Percentiles rank a stretch among this genome's conserved stretches.
phyloP scores from a whole-genome alignment of 225 moss, liverwort and hornwort species.

The Neckera pumila region DNA sequence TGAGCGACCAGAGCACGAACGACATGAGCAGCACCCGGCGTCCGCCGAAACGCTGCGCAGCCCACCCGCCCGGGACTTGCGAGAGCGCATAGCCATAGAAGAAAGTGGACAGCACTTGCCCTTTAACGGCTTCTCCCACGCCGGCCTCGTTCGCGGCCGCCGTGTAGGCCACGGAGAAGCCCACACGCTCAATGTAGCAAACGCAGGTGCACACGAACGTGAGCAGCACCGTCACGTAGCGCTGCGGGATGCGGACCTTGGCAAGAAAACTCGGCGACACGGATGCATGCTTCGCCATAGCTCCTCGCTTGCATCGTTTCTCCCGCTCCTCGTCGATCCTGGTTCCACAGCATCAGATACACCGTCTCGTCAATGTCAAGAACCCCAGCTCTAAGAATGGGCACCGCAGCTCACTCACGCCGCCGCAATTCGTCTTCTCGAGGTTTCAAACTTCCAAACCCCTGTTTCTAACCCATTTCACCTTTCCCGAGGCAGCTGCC shows the following conservation, averaged over 20 bases:
- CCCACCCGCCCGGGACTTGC: slow-evolving; percentile 97
- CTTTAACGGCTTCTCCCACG: slow-evolving; percentile 80
- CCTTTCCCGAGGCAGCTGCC: background rate
- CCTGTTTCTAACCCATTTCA: background rate
- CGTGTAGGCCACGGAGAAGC: slow-evolving; percentile 92
- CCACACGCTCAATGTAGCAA: slow-evolving; percentile 96
- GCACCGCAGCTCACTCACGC: background rate
- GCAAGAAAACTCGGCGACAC: slow-evolving; percentile 8
- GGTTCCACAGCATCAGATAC: background rate
- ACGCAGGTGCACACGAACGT: slow-evolving; percentile 93
- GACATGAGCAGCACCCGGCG: slow-evolving; percentile 72
- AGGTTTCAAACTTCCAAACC: background rate
- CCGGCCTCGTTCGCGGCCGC: slow-evolving; percentile 82
- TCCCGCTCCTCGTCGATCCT: background rate
- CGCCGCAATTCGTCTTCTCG: background rate
- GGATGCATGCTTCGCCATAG: slow-evolving; percentile 34
- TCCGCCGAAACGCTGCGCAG: slow-evolving; percentile 92
- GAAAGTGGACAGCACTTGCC: slow-evolving; percentile 79
- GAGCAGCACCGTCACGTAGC: slow-evolving; percentile 81
- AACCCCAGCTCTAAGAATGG: background rate
- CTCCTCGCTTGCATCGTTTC: slow-evolving; percentile 42
- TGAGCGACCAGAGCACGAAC: slow-evolving; percentile 83
- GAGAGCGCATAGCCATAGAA: slow-evolving; percentile 94
- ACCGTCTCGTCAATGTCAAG: background rate
- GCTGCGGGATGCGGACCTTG: slow-evolving; percentile 61